phyloP scores from a whole-genome alignment of 768 basidiomycete genomes.

The Crucibulum laeve region DNA sequence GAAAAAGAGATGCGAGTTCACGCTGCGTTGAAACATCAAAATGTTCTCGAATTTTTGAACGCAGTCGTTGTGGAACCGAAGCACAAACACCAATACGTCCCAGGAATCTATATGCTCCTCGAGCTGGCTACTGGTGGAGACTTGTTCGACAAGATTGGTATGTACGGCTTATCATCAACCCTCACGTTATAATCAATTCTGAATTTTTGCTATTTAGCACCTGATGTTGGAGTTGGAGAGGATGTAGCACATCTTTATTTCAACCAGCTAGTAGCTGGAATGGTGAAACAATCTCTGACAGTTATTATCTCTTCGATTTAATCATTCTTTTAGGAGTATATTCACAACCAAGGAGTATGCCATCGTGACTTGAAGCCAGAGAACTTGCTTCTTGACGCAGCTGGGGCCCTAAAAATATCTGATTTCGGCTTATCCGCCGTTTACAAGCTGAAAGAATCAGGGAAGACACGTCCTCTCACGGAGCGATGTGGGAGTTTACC shows the following conservation, averaged over 20 bases:
- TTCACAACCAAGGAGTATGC: constrained; percentile 87
- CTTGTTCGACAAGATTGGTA: constrained; percentile 97
- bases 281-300: constrained; percentile 44
- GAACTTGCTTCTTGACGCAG: constrained; percentile 82
- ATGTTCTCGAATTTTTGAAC: constrained; percentile 83
- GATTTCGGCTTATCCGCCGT: constrained; percentile 95
- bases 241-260: constrained; percentile 92
- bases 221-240: constrained; percentile 83
- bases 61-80: constrained; percentile 70
- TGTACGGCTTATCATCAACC: constrained; percentile 15
- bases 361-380: constrained; percentile 98
- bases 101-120: constrained; percentile 89
- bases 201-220: constrained; percentile 51
- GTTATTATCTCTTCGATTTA: constrained; percentile 1
- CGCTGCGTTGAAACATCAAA: constrained; percentile 66
- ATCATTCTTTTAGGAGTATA: constrained; percentile 55
- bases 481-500: constrained; percentile 91
- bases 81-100: constrained; percentile 52
- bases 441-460: constrained; percentile 77
- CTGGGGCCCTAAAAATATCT: constrained; percentile 85
- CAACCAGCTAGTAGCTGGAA: constrained; percentile 75
- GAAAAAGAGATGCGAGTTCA: constrained; percentile 95
- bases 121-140: constrained; percentile 94
- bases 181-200: background rate
- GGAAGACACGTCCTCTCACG: constrained; percentile 68